phyloP scores from a whole-genome alignment of 2,329 filamentous ascomycete species.

The Colletotrichum tropicale region DNA sequence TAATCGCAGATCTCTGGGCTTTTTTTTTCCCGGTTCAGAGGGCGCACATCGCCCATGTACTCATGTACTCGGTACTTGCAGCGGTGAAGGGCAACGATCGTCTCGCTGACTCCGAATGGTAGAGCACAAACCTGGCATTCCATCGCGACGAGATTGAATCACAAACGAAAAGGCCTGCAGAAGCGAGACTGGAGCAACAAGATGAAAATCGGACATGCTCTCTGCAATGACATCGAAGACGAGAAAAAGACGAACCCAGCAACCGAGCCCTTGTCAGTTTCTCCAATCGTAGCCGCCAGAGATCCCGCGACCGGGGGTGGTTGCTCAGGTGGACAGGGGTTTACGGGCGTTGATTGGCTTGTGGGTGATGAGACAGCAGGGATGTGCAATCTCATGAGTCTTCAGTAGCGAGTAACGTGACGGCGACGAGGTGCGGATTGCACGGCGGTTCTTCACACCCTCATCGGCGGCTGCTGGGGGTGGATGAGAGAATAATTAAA shows the following conservation, averaged over 20 bases:
- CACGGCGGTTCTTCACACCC: slow-evolving; percentile 10
- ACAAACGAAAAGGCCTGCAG: background rate
- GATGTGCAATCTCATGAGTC: slow-evolving; percentile 21
- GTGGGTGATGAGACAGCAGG: slow-evolving; percentile 26
- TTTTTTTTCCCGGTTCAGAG: background rate
- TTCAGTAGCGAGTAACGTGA: slow-evolving; percentile 36
- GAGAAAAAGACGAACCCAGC: background rate
- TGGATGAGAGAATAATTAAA: background rate
- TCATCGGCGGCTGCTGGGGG: background rate
- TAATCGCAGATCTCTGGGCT: slow-evolving; percentile 15
- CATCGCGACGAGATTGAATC: background rate
- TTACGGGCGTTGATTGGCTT: slow-evolving; percentile 35
- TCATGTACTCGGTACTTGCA: slow-evolving; percentile 14
- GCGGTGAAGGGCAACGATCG: slow-evolving; percentile 5
- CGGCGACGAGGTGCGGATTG: slow-evolving; percentile 28
- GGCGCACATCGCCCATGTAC: background rate
- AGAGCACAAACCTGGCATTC: background rate
- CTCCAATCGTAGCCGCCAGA: slow-evolving; percentile 39
- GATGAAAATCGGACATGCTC: background rate
- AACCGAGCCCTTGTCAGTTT: slow-evolving; percentile 13
- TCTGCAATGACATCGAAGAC: background rate
- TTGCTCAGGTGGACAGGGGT: slow-evolving; percentile 32
- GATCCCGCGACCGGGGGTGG: slow-evolving; percentile 27
- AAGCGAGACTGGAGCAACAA: background rate
- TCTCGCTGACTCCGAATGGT: slow-evolving; percentile 18